A percentile compares a stretch with the other conserved stretches of the same genome.
These are phyloP conservation scores for Phytophthora ohioensis DNA, from an alignment of 352 stramenopile genomes.

Conservation along the genomic window DNA sequence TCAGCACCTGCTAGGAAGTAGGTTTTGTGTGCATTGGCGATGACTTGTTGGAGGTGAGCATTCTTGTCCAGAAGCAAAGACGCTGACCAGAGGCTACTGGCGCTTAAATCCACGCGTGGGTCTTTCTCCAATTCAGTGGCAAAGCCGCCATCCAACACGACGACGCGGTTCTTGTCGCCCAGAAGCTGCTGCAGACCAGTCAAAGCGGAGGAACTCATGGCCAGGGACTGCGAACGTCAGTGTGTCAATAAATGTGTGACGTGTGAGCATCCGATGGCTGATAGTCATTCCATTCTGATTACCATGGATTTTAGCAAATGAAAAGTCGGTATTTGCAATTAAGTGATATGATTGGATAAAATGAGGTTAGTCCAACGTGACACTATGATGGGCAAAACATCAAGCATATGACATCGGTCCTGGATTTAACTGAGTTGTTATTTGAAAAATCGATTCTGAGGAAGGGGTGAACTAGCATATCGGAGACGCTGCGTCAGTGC, in stretches of 20 bases:
- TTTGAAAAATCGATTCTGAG: background rate
- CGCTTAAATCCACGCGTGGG: constrained; percentile 58
- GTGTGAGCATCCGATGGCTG: constrained; percentile 28
- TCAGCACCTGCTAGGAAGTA: constrained; percentile 86
- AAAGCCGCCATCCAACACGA: constrained; percentile 81
- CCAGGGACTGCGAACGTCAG: background rate
- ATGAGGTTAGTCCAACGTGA: constrained; percentile 19
- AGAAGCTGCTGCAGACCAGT: constrained; percentile 48
- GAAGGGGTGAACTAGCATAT: constrained; percentile 34
- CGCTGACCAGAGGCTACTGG: constrained; percentile 77
- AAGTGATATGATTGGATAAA: constrained; percentile 23
- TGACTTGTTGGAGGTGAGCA: constrained; percentile 56
- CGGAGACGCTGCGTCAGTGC: constrained; percentile 14
- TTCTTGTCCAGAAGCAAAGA: constrained; percentile 71
- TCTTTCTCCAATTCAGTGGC: constrained; percentile 85
- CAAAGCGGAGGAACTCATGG: constrained; percentile 36
- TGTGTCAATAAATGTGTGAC: constrained; percentile 29
- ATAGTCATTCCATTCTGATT: constrained; percentile 1
- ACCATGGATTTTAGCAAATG: background rate
- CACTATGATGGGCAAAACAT: constrained; percentile 23
- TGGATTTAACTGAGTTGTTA: background rate
- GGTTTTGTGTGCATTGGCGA: constrained; percentile 72
- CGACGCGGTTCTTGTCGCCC: constrained; percentile 39
- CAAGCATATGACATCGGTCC: constrained; percentile 27
- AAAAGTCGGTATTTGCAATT: background rate